phyloP scores from a whole-genome alignment of 2,329 filamentous ascomycete species.

The Fusarium sp. region DNA sequence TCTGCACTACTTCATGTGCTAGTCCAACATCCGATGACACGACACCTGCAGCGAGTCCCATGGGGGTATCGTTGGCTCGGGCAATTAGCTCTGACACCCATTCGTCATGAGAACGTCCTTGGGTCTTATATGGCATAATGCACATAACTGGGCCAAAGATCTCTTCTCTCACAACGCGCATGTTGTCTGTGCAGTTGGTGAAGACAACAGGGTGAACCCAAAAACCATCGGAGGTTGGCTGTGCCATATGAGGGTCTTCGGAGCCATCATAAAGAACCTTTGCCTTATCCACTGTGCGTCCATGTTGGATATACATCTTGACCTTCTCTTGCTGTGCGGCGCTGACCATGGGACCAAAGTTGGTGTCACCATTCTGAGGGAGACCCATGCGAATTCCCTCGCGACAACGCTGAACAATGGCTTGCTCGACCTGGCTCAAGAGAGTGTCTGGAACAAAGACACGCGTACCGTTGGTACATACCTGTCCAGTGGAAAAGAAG shows the following conservation, averaged over 20 bases:
- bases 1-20: constrained; percentile 77
- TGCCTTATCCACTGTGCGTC: constrained; percentile 78
- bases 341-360: constrained; percentile 87
- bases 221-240: constrained; percentile 73
- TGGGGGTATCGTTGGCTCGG: constrained; percentile 80
- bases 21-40: constrained; percentile 81
- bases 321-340: constrained; percentile 82
- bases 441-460: constrained; percentile 81
- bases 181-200: constrained; percentile 84
- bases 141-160: constrained; percentile 92
- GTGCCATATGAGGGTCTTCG: constrained; percentile 63
- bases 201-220: constrained; percentile 90
- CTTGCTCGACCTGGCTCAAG: constrained; percentile 75
- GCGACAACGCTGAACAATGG: constrained; percentile 63
- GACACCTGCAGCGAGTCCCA: constrained; percentile 86
- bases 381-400: constrained; percentile 83
- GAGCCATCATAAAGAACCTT: constrained; percentile 79
- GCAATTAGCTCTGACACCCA: constrained; percentile 74
- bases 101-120: constrained; percentile 46
- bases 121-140: constrained; percentile 77
- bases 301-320: constrained; percentile 79
- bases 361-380: constrained; percentile 77
- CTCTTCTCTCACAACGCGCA: constrained; percentile 84
- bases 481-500: constrained; percentile 91
- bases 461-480: constrained; percentile 92